phyloP scores from a whole-genome alignment of 2,329 filamentous ascomycete genomes.

The Colletotrichum incanum region DNA sequence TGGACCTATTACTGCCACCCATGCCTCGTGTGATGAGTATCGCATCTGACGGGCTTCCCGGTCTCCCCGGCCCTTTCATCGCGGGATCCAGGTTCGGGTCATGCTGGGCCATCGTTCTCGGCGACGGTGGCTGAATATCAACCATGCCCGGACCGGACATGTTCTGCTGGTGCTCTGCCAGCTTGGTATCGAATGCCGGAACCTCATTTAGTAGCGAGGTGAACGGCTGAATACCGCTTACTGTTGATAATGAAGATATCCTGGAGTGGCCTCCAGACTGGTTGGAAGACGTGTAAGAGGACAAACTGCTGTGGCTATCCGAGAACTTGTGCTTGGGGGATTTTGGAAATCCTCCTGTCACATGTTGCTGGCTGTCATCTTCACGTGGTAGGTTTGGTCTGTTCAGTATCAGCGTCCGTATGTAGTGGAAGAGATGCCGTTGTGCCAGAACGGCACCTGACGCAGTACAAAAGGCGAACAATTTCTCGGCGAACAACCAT shows the following conservation, averaged over 20 bases:
- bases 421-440: neutral
- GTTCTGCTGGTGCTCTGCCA: conserved; percentile 46
- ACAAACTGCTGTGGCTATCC: conserved; percentile 68
- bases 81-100: conserved; percentile 34
- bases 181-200: conserved; percentile 55
- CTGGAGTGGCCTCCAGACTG: conserved; percentile 66
- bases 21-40: conserved; percentile 46
- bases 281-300: conserved; percentile 64
- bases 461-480: neutral
- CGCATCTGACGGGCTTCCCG: conserved; percentile 48
- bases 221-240: conserved; percentile 58
- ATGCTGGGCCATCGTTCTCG: conserved; percentile 42
- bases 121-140: conserved; percentile 46
- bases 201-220: conserved; percentile 55
- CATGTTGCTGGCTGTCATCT: conserved; percentile 39
- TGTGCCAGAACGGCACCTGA: neutral
- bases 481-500: neutral
- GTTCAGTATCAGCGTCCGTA: conserved; percentile 43
- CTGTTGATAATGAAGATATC: conserved; percentile 68
- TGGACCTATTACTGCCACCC: conserved; percentile 42
- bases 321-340: conserved; percentile 61
- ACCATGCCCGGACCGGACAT: conserved; percentile 42
- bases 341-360: conserved; percentile 43
- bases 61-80: conserved; percentile 38
- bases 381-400: conserved; percentile 43